These are phyloP conservation scores for Choiromyces venosus DNA, from an alignment of 495 filamentous ascomycete genomes.

Conservation along the genomic window DNA sequence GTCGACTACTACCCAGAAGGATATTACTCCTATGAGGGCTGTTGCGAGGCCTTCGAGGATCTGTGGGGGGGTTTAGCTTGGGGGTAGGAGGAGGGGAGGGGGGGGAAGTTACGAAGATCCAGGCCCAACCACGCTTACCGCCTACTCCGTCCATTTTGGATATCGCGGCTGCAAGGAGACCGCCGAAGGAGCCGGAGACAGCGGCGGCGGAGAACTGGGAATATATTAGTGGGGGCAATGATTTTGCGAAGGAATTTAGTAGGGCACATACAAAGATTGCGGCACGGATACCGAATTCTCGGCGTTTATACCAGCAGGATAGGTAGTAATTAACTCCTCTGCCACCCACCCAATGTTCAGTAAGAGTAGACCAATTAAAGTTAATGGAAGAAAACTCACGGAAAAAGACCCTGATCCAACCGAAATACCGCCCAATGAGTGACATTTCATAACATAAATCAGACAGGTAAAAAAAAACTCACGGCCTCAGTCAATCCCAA, in stretches of 20 bases:
- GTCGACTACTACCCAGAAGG: slow-evolving; percentile 83
- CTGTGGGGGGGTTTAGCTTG: slow-evolving; percentile 3
- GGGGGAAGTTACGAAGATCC: slow-evolving; percentile 58
- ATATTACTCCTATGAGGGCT: slow-evolving; percentile 63
- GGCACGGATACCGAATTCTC: slow-evolving; percentile 68
- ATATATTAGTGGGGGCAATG: background rate
- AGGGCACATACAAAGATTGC: slow-evolving; percentile 62
- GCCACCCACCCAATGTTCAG: background rate
- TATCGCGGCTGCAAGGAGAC: slow-evolving; percentile 73
- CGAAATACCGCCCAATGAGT: slow-evolving; percentile 9
- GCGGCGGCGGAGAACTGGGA: slow-evolving; percentile 70
- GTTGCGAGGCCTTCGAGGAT: slow-evolving; percentile 72
- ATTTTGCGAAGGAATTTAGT: background rate
- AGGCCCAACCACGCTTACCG: slow-evolving; percentile 66
- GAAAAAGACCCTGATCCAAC: slow-evolving; percentile 28
- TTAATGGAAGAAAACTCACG: slow-evolving; percentile 13
- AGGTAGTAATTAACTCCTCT: slow-evolving; percentile 79
- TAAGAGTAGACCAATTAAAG: background rate
- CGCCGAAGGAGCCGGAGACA: slow-evolving; percentile 78
- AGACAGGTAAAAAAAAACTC: slow-evolving; percentile 55
- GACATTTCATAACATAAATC: background rate
- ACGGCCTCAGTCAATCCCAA: slow-evolving; percentile 80
- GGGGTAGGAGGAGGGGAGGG: slow-evolving; percentile 32
- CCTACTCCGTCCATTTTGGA: slow-evolving; percentile 66
- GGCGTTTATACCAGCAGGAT: slow-evolving; percentile 78